Percentiles rank a stretch among this genome's conserved stretches.
Evolutionary conservation across 495 filamentous ascomycete genomes (phyloP).

Genomic region (Margaritispora aquatica): DNA sequence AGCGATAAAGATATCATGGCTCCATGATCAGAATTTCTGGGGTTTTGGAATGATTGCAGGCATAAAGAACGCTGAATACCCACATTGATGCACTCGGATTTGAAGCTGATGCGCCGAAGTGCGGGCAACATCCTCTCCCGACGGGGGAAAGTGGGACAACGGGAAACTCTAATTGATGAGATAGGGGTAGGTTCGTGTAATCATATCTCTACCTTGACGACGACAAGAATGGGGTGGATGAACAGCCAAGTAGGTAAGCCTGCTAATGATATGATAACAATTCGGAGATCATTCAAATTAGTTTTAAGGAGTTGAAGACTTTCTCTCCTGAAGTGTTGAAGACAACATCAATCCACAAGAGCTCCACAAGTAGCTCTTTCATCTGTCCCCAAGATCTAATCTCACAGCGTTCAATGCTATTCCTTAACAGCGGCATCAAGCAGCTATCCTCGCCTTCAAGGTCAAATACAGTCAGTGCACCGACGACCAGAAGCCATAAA

Average conservation of each 20-base stretch:
- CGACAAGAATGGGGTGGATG: not conserved
- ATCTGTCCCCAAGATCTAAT: slow-evolving; percentile 26
- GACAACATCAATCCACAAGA: slow-evolving; percentile 31
- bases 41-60: not conserved
- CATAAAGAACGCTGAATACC: not conserved
- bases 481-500: slow-evolving; percentile 34
- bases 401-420: slow-evolving; percentile 19
- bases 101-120: not conserved
- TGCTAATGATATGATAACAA: not conserved
- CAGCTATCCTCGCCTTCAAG: slow-evolving; percentile 22
- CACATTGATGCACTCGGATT: not conserved
- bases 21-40: not conserved
- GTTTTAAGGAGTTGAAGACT: slow-evolving; percentile 2
- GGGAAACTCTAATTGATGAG: not conserved
- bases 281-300: not conserved
- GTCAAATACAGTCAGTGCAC: slow-evolving; percentile 28
- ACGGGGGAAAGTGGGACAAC: not conserved
- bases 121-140: not conserved
- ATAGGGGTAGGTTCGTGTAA: not conserved
- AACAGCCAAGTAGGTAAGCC: not conserved
- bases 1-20: not conserved
- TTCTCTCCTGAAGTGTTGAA: slow-evolving; percentile 28
- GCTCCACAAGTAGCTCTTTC: slow-evolving; percentile 22
- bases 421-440: slow-evolving; percentile 23
- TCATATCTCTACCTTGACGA: not conserved